These are phyloP conservation scores for Cyclotella baltica DNA, from an alignment of 108 stramenopile species.

Conservation along the genomic window DNA sequence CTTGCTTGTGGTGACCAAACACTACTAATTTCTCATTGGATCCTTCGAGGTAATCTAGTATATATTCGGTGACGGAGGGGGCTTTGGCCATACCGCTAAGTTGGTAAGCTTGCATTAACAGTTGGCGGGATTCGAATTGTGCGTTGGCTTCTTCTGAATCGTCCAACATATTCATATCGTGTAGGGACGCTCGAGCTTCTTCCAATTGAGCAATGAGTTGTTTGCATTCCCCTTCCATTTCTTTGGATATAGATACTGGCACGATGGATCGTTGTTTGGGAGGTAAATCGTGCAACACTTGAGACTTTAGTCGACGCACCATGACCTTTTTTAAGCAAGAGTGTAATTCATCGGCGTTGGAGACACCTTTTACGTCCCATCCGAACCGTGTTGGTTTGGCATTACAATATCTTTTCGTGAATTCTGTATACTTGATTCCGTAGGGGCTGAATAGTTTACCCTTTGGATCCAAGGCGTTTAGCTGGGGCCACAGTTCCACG, in stretches of 20 bases:
- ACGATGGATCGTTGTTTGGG: conserved; percentile 84
- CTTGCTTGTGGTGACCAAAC: conserved; percentile 92
- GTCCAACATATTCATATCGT: conserved; percentile 49
- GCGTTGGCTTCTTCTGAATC: conserved; percentile 57
- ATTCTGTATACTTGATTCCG: conserved; percentile 61
- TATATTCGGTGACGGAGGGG: conserved; percentile 69
- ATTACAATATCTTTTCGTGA: conserved; percentile 83
- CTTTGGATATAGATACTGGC: conserved; percentile 52
- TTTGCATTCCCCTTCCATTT: conserved; percentile 48
- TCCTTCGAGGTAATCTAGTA: conserved; percentile 77
- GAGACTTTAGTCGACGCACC: conserved; percentile 87
- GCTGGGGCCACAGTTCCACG: conserved; percentile 88
- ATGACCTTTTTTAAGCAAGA: conserved; percentile 72
- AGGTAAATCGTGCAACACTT: conserved; percentile 89
- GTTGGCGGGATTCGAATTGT: conserved; percentile 61
- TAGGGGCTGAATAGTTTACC: conserved; percentile 58
- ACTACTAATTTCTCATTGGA: conserved; percentile 82
- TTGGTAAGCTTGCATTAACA: conserved; percentile 89
- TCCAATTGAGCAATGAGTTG: conserved; percentile 51
- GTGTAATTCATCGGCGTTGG: conserved; percentile 85
- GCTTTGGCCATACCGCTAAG: conserved; percentile 85
- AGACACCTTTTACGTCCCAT: conserved; percentile 74
- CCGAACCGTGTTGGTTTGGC: conserved; percentile 71
- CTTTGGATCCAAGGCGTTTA: conserved; percentile 70
- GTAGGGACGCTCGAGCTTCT: conserved; percentile 49